Evolutionary conservation across 2,329 filamentous ascomycete genomes (phyloP), one percentile per base, ranked within the genome.

Genomic region (Madurella mycetomatis): DNA sequence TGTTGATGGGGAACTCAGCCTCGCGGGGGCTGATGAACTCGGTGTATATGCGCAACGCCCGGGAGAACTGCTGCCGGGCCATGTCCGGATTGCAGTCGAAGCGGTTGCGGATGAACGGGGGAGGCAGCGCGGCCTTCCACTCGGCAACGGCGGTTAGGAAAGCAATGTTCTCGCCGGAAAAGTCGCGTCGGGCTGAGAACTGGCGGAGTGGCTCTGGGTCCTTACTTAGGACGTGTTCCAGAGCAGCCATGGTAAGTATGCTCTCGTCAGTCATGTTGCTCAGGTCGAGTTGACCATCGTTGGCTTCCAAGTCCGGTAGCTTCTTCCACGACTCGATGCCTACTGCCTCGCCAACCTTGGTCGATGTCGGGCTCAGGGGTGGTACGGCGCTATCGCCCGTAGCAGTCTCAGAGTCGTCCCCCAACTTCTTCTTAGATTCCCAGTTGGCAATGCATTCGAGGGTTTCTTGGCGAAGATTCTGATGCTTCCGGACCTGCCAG

Each of bases 101-200:
- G 34, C 60, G 64, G 49, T 64, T 60, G n/a, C 56, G 58, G 1
- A 62, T 47, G 1, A 59, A 60, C 11, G 57, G 39, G 1, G 41
- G 40, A 0, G 70, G 67, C 44, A 70, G 66, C 1, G 67, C 68
- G 2, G 65, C 62, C 64, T 80, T 83, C 80, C 82, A 87, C 54
- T 77, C 74, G 2, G 75, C 72, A 9, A 86, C 77, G 41, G 75
- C 72, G 9, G 76, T 80, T 5, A 88, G 69, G 66, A 88, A 88
- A 45, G 84, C 79, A 59, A 88, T 84, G 64, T 88, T 88, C 66
- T 88, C 85, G 13, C 84, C 85, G 0, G 84, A 87, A 64, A 88
- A 87, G 61, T 88, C 85, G 37, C 79, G 76, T 1, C 81, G 73
- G 0, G 84, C 84, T 0, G 85, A 84, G 65, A 86, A 88, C 49